These are phyloP conservation scores for Talaromyces islandicus DNA, from an alignment of 2,329 filamentous ascomycete genomes.

Conservation along the genomic window DNA sequence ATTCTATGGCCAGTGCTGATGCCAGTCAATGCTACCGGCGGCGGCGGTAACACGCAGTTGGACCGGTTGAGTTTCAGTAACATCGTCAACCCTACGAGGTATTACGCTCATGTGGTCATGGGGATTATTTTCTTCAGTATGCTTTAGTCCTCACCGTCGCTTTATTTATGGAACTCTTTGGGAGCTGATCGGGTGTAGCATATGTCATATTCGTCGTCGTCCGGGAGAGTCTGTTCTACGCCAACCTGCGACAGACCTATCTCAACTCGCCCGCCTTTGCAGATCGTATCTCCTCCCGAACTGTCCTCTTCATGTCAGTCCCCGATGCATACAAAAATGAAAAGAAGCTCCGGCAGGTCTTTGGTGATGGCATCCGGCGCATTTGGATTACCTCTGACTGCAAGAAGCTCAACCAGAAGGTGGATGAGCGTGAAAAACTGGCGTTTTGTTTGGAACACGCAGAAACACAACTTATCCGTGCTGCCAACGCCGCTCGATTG, in stretches of 20 bases:
- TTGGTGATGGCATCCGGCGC: constrained; percentile 71
- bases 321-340: constrained; percentile 73
- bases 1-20: constrained; percentile 85
- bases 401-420: constrained; percentile 68
- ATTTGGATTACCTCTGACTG: constrained; percentile 80
- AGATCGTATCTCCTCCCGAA: constrained; percentile 78
- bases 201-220: constrained; percentile 84
- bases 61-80: constrained; percentile 78
- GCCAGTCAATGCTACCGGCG: constrained; percentile 82
- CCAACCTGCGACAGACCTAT: constrained; percentile 87
- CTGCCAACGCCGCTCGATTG: constrained; percentile 63
- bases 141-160: constrained; percentile 11
- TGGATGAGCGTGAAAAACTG: constrained; percentile 71
- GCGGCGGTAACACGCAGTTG: constrained; percentile 60
- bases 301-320: constrained; percentile 81
- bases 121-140: constrained; percentile 71
- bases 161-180: not conserved
- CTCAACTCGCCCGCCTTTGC: constrained; percentile 78
- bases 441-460: constrained; percentile 75
- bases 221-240: constrained; percentile 82
- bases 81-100: constrained; percentile 55
- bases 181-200: constrained; percentile 26
- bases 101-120: constrained; percentile 73
- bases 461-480: constrained; percentile 78
- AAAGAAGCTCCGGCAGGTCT: constrained; percentile 66